These are phyloP conservation scores for Huntiella savannae DNA, from an alignment of 2,329 filamentous ascomycete species.

Conservation along the genomic window DNA sequence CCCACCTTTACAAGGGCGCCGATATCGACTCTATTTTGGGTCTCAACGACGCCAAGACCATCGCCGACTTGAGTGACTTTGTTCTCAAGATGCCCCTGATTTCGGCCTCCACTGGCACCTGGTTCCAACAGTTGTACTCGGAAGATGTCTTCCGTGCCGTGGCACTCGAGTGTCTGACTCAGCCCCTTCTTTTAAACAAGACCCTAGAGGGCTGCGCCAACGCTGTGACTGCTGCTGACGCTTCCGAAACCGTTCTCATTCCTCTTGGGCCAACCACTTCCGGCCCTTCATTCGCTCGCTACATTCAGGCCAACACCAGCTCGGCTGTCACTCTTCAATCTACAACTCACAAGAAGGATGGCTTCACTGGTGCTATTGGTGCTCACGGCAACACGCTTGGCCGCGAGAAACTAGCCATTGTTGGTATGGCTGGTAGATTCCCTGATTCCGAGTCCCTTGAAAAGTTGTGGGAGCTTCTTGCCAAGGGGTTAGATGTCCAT, in stretches of 20 bases:
- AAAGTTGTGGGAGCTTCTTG: conserved; percentile 45
- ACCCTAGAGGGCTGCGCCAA: conserved; percentile 29
- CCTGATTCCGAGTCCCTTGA: conserved; percentile 23
- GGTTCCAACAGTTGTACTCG: conserved; percentile 23
- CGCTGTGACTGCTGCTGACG: conserved; percentile 21
- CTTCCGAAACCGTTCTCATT: conserved; percentile 25
- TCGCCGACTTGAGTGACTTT: conserved; percentile 22
- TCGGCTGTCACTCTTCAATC: conserved; percentile 24
- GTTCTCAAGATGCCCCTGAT: conserved; percentile 29
- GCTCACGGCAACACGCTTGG: conserved; percentile 26
- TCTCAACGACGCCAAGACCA: conserved; percentile 22
- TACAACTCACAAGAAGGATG: conserved; percentile 19
- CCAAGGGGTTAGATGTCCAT: conserved; percentile 48
- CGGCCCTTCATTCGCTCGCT: conserved; percentile 25
- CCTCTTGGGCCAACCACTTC: conserved; percentile 30
- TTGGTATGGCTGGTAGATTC: conserved; percentile 37
- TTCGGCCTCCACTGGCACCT: conserved; percentile 29
- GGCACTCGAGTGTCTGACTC: conserved; percentile 30
- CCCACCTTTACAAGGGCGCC: conserved; percentile 28
- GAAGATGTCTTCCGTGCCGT: conserved; percentile 24
- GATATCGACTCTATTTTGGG: conserved; percentile 28
- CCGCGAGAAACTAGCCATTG: conserved; percentile 60
- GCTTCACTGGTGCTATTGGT: conserved; percentile 21
- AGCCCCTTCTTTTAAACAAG: conserved; percentile 28
- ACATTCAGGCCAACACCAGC: conserved; percentile 24